Evolutionary conservation across 257 asterid species (phyloP), one percentile per base, ranked within the genome.

Genomic region (Sherardia arvensis): DNA sequence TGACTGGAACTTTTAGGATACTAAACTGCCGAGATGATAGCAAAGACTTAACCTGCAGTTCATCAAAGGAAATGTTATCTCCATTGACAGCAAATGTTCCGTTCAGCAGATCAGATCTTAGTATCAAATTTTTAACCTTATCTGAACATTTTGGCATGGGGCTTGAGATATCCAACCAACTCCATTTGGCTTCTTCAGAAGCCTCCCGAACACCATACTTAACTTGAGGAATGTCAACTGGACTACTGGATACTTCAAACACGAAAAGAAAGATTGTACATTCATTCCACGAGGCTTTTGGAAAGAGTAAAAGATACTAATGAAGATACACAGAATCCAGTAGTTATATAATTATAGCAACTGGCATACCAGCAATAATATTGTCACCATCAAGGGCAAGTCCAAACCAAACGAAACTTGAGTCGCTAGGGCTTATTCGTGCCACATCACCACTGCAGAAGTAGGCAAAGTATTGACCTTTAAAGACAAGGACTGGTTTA

Each of bases 241-340:
- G 96, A 66, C 99, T 89, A 68, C 99, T 87, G 76, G 83, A 82
- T 40, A 84, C 99, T 89, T 71, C 73, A 68, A 73, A 66, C n/a
- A 68, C 33, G 60, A 68, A 47, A 76, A 33, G 7, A 17, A 49
- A 7, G 63, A 17, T 7, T 9, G 4, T 61, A 54, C 7, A 11
- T 74, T 75, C 51, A 56, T 62, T 72, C 30, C 15, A 64, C 38
- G 26, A 59, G 71, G 56, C 49, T 51, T 38, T 53, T 30, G 66
- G 40, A 73, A 14, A 49, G 51, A 55, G 12, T 58, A 29, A 71
- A 55, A 34, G 49, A 45, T 23, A n/a, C 23, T 23, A 8, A 33
- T 25, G 15, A 33, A 33, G 12, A 3, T 18, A 40, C 49, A 59
- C 7, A 10, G 0, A 0, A 25, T 17, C 20, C 23, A 0, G n/a